phyloP scores from a whole-genome alignment of 805 yeast genomes.

The Hanseniaspora vineae region DNA sequence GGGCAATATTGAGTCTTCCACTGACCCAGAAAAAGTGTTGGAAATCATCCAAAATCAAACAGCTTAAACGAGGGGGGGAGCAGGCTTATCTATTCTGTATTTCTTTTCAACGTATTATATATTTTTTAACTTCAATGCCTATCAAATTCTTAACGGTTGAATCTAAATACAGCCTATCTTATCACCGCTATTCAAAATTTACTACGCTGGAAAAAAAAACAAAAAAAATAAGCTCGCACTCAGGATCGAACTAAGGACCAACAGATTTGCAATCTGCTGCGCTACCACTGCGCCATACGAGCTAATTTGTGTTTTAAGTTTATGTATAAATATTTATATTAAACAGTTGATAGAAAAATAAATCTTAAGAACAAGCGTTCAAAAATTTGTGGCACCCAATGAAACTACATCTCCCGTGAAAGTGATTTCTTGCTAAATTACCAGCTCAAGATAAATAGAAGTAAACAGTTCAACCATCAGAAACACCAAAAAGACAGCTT shows the following conservation, averaged over 20 bases:
- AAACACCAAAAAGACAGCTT: too few relatives aligned
- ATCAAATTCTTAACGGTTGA: not conserved
- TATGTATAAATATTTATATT: too few relatives aligned
- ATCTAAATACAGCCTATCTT: too few relatives aligned
- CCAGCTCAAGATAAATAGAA: too few relatives aligned
- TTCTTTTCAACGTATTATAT: not conserved
- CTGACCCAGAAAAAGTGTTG: constrained; percentile 30
- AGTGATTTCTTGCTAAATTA: too few relatives aligned
- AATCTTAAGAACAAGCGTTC: too few relatives aligned
- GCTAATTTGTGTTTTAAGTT: constrained; percentile 23
- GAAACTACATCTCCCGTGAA: too few relatives aligned
- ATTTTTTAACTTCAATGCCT: not conserved
- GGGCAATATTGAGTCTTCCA: constrained; percentile 48
- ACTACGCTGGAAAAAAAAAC: too few relatives aligned
- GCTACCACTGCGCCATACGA: constrained; percentile 95
- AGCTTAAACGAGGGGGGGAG: not conserved
- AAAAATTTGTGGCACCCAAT: too few relatives aligned
- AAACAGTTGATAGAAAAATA: too few relatives aligned
- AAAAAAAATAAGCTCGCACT: constrained; percentile 57
- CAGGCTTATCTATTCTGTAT: not conserved
- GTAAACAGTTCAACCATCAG: too few relatives aligned
- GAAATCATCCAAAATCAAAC: constrained; percentile 10
- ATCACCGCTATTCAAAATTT: too few relatives aligned
- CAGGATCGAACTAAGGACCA: constrained; percentile 97
- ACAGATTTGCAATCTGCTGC: constrained; percentile 98